Conservation (phyloP, 2,329 filamentous ascomycete species). For the Epichloe uncinata region DNA sequence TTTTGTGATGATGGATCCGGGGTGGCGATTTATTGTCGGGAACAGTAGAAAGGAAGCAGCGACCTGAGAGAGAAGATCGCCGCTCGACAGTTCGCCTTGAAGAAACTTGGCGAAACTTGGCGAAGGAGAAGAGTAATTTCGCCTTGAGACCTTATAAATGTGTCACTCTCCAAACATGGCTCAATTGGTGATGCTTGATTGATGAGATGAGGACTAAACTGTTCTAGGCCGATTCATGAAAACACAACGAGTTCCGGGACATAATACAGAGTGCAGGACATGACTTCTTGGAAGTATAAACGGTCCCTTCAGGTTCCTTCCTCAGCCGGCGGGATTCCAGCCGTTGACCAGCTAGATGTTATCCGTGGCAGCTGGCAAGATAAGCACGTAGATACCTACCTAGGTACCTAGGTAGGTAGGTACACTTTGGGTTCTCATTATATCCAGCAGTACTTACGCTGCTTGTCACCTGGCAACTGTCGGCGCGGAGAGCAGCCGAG, state of each 20-base stretch:
- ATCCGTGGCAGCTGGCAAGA: slow-evolving; percentile 1
- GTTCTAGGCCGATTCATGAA: background rate
- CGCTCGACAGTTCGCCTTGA: background rate
- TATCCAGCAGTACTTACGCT: too few species aligned
- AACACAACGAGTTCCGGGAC: background rate
- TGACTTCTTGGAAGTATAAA: background rate
- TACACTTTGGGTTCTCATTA: background rate
- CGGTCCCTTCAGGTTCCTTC: background rate
- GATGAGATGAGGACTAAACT: background rate
- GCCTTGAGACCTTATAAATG: background rate
- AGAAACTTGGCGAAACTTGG: background rate
- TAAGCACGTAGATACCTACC: background rate
- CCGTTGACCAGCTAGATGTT: background rate
- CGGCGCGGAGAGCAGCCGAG: background rate
- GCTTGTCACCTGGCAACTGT: background rate
- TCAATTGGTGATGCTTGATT: background rate
- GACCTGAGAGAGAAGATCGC: background rate
- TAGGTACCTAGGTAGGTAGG: slow-evolving; percentile 2
- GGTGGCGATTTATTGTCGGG: background rate
- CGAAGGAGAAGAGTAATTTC: background rate
- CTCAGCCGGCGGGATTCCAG: background rate
- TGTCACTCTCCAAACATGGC: background rate
- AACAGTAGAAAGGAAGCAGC: slow-evolving; percentile 2
- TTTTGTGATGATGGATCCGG: background rate
- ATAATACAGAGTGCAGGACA: background rate